Evolutionary conservation across 176 grass and related monocot species (phyloP).

Genomic region (Rhipidocladum racemiflorum): DNA sequence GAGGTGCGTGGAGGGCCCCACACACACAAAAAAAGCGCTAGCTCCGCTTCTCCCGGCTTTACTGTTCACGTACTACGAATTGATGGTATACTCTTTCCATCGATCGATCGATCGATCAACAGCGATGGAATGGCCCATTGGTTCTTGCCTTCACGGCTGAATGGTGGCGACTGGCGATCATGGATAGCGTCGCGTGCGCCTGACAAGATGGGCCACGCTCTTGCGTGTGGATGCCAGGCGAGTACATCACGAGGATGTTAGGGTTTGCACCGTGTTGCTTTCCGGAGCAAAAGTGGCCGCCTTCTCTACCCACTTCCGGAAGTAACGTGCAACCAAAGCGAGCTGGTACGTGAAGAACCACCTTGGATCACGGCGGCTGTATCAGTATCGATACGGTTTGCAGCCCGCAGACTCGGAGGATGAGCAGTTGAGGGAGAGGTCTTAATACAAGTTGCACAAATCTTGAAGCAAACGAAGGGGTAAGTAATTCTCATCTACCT

Average conservation of each 20-base stretch:
- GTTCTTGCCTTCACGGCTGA: background rate
- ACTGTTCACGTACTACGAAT: background rate
- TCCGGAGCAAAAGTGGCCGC: slow-evolving; percentile 1
- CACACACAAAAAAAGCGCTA: no score
- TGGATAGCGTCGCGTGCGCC: background rate
- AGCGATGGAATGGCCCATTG: background rate
- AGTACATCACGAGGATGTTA: slow-evolving; percentile 22
- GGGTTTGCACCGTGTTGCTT: slow-evolving; percentile 24
- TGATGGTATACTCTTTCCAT: background rate
- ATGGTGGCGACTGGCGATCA: background rate
- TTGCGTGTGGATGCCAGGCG: background rate
- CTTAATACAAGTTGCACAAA: no score
- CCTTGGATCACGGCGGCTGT: background rate
- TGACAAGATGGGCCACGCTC: slow-evolving; percentile 14
- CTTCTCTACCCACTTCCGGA: background rate
- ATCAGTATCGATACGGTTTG: background rate
- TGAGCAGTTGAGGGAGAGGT: background rate
- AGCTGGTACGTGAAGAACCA: background rate
- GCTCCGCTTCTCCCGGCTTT: no score
- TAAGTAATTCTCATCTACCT: no score
- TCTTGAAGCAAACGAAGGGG: no score
- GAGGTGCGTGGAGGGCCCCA: no score
- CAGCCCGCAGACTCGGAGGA: background rate
- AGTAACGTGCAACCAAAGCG: slow-evolving; percentile 5
- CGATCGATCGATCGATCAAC: background rate